phyloP scores from a whole-genome alignment of 345 rosid genomes.

The Lepidium sativum region DNA sequence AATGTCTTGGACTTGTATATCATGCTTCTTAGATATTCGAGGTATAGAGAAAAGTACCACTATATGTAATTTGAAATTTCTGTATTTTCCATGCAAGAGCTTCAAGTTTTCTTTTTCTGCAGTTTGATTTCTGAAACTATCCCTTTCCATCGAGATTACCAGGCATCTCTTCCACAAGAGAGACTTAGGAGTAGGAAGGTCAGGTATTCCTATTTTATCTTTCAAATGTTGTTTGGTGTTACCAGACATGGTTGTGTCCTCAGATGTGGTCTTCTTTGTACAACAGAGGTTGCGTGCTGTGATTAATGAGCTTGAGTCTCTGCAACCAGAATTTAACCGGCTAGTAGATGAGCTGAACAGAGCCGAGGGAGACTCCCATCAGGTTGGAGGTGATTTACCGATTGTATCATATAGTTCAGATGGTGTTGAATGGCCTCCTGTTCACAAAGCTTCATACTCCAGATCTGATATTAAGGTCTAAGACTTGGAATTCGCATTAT shows the following conservation, averaged over 20 bases:
- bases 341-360: slow-evolving; percentile 45
- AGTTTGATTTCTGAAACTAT: slow-evolving; percentile 96
- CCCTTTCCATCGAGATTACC: slow-evolving; percentile 86
- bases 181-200: slow-evolving; percentile 63
- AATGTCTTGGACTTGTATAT: slow-evolving; percentile 84
- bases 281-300: slow-evolving; percentile 62
- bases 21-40: slow-evolving; percentile 80
- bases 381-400: slow-evolving; percentile 30
- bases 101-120: slow-evolving; percentile 11
- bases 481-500: not conserved
- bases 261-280: not conserved
- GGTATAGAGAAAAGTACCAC: slow-evolving; percentile 32
- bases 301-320: slow-evolving; percentile 66
- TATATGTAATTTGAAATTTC: not conserved
- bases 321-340: slow-evolving; percentile 63
- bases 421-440: slow-evolving; percentile 40
- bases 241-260: not conserved
- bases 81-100: not conserved
- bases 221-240: slow-evolving; percentile 4
- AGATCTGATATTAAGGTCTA: slow-evolving; percentile 36
- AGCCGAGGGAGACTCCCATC: slow-evolving; percentile 22
- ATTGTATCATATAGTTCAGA: slow-evolving; percentile 27
- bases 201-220: slow-evolving; percentile 22
- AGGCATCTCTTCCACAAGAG: slow-evolving; percentile 43
- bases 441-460: slow-evolving; percentile 28